Conservation (phyloP, 805 yeast genomes). For the Saturnispora saitoi region DNA sequence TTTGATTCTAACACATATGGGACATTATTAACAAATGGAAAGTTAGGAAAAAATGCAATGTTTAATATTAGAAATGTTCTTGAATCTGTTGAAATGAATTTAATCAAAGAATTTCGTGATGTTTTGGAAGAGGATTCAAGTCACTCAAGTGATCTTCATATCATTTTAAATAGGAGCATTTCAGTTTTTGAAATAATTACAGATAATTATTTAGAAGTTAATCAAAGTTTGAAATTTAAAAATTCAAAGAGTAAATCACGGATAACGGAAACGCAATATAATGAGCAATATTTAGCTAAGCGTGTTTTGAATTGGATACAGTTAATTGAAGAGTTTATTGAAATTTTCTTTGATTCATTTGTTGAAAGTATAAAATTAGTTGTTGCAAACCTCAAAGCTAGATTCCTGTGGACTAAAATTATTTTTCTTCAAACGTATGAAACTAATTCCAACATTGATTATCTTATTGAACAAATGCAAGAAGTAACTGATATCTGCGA, state of each 20-base stretch:
- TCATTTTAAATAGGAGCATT: constrained; percentile 21
- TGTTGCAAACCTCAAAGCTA: constrained; percentile 19
- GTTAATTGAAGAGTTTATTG: constrained; percentile 27
- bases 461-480: constrained; percentile 27
- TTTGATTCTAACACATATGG: constrained; percentile 14
- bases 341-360: constrained; percentile 1
- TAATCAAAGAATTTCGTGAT: constrained; percentile 16
- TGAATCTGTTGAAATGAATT: constrained; percentile 23
- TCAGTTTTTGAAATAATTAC: constrained; percentile 37
- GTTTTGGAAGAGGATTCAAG: neutral
- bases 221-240: constrained; percentile 19
- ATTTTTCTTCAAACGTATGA: constrained; percentile 33
- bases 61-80: constrained; percentile 17
- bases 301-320: constrained; percentile 43
- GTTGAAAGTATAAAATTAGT: neutral
- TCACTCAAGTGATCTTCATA: neutral
- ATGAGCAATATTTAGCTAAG: constrained; percentile 31
- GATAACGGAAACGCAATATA: constrained; percentile 28
- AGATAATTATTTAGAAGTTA: constrained; percentile 32
- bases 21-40: constrained; percentile 20
- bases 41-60: constrained; percentile 15
- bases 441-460: constrained; percentile 23
- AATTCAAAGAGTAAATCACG: constrained; percentile 15
- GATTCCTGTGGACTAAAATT: constrained; percentile 43
- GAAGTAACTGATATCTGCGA: constrained; percentile 20